Evolutionary conservation across 2,329 filamentous ascomycete genomes (phyloP), one percentile per base, ranked within the genome.

Genomic region (Talaromyces sp.): DNA sequence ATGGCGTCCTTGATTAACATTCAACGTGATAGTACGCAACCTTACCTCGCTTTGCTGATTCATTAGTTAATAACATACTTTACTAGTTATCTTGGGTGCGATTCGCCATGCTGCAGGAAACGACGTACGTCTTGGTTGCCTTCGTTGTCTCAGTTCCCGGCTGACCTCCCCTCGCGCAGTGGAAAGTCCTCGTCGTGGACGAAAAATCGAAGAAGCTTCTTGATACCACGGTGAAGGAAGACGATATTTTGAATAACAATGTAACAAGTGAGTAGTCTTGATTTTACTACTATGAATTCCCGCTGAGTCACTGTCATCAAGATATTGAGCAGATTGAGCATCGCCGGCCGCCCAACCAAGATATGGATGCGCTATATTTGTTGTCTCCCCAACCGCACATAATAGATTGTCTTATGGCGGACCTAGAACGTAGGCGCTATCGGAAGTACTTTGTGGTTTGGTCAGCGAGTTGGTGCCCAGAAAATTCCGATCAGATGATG

Each of bases 161-260:
- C 54, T 56, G 54, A 56, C 36, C 31, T 17, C 10, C 6, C 35
- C 63, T 52, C 59, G 60, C 31, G 35, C 65, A 97, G 91, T 99
- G 94, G 94, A 99, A 97, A 84, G 89, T 97, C 65, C 79, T 99
- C 65, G 87, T 99, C 55, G 80, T 97, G 67, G 94, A 99, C 76
- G 86, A 89, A 65, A 81, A 80, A 58, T 92, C 90, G 71, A 87
- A 87, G 72, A 92, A 88, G 74, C 83, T 99, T 66, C 82, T 99
- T 67, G 88, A 96, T 76, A 96, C 93, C 80, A 89, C 90, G 48
- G 84, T 93, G 71, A 93, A 91, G 69, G 89, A 97, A 79, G 93
- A 99, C 84, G 91, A 97, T 69, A 95, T 99, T 65, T 87, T 99
- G 76, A 95, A 96, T 72, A 86, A 91, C 76, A 96, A 96, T 73